Evolutionary conservation across 176 grass and related monocot species (phyloP), one percentile per base, ranked within the genome.

Genomic region (Bolboschoenus planiculmis): DNA sequence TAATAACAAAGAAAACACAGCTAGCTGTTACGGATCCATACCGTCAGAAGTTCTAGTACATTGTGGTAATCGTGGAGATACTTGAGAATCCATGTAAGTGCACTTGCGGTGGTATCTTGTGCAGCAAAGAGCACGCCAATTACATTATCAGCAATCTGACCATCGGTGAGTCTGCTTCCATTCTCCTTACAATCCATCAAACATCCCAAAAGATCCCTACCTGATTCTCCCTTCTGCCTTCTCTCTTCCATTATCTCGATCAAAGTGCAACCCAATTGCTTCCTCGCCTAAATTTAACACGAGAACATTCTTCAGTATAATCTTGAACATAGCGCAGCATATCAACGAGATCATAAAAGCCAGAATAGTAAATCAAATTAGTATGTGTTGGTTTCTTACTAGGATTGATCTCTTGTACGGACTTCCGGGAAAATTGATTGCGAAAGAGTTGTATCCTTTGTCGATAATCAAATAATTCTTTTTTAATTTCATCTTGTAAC

Each of bases 391-490:
- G 4, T 26, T 56, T 73, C 85, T 76, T 88, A 99, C 96, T 83
- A 93, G 91, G 56, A 93, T 93, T 14, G 93, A 92, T 86, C 84
- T 95, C 60, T 85, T 37, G 77, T 91, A 93, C 14, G 81, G 87
- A 35, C 91, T 95, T 26, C 96, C 89, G 0, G 93, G 96, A 37
- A 93, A 58, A 67, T 79, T 89, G 67, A 81, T 99, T 56, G 91
- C 87, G 82, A 99, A 99, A 43, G 91, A 99, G 84, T 99, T 99
- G 89, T 99, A 99, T 15, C 96, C 96, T 85, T 90, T 99, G 85
- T 95, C 93, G 31, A 99, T 86, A 78, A 95, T 29, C 88, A 80
- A 83, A 79, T 93, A 99, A 15, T 93, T 95, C 51, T 74, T 85
- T 77, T 87, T 85, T 10, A 99, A 79, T 89, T 91, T 87, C 51